Evolutionary conservation across 805 yeast species (phyloP).

Genomic region (Starmerella roubikii): DNA sequence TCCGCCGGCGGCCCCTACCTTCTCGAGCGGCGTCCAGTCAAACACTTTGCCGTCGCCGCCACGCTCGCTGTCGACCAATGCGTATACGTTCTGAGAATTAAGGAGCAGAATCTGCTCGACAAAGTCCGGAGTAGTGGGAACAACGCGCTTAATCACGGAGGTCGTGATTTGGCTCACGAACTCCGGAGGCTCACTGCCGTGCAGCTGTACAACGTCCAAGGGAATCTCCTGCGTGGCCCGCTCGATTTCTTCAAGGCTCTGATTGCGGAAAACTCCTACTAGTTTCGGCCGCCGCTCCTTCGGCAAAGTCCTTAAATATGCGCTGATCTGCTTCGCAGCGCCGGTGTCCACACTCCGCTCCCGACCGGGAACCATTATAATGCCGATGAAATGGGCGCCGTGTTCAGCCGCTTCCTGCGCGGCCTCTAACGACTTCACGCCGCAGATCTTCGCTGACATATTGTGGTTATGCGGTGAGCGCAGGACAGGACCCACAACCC

Average conservation of each 20-base stretch:
- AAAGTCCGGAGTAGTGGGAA: conserved; percentile 38
- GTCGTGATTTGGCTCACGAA: conserved; percentile 30
- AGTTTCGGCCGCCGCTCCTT: conserved; percentile 25
- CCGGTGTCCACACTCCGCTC: conserved; percentile 48
- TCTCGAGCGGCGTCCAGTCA: conserved; percentile 44
- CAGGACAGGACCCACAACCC: no score
- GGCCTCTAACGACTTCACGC: conserved; percentile 51
- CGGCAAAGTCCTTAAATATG: conserved; percentile 20
- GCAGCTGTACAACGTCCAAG: conserved; percentile 75
- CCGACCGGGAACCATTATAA: conserved; percentile 74
- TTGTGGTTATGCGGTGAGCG: no score
- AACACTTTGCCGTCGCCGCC: conserved; percentile 87
- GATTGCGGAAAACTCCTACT: conserved; percentile 89
- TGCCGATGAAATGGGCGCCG: conserved; percentile 72
- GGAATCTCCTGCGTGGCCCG: conserved; percentile 30
- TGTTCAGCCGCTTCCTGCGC: conserved; percentile 54
- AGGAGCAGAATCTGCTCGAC: conserved; percentile 17
- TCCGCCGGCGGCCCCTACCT: conserved; percentile 20
- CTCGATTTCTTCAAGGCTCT: conserved; percentile 48
- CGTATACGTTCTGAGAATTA: conserved; percentile 17
- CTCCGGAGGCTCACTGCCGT: conserved; percentile 55
- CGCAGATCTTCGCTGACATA: conserved; percentile 56
- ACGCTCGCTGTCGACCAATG: conserved; percentile 69
- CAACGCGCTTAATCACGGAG: conserved; percentile 64
- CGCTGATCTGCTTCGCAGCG: conserved; percentile 37